A percentile compares a stretch with the other conserved stretches of the same genome.
Evolutionary conservation across 1,139 yeast genomes (phyloP).

Genomic region (Zygoascus hellenicus): DNA sequence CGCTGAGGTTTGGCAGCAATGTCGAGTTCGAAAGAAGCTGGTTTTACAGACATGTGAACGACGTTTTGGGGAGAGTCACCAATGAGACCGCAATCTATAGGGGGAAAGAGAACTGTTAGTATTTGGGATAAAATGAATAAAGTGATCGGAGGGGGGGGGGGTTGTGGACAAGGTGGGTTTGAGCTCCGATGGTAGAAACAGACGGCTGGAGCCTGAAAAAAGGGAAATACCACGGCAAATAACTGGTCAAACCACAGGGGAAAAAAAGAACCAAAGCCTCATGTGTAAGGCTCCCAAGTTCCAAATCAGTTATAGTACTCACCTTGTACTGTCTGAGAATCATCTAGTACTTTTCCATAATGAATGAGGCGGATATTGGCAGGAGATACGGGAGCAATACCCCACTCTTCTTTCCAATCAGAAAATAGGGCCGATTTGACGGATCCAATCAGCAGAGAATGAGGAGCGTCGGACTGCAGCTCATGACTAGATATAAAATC

Average conservation of each 20-base stretch:
- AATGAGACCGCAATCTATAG: conserved; percentile 18
- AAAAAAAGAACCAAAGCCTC: too few relatives aligned
- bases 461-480: conserved; percentile 19
- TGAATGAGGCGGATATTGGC: conserved; percentile 28
- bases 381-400: conserved; percentile 22
- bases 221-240: conserved; percentile 1
- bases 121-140: background rate
- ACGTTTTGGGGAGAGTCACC: conserved; percentile 22
- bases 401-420: conserved; percentile 27
- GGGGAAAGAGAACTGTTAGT: background rate
- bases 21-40: conserved; percentile 27
- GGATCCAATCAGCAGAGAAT: conserved; percentile 18
- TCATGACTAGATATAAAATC: conserved; percentile 20
- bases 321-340: conserved; percentile 23
- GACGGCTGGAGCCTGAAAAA: background rate
- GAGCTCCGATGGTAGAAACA: background rate
- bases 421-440: conserved; percentile 22
- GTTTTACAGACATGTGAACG: conserved; percentile 29
- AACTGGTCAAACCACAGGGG: background rate
- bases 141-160: background rate
- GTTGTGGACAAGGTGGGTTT: background rate
- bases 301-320: too few relatives aligned
- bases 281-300: too few relatives aligned
- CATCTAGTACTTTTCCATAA: conserved; percentile 31
- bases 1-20: conserved; percentile 14